These are phyloP conservation scores for Verbena officinalis DNA, from an alignment of 257 asterid species.

Conservation along the genomic window DNA sequence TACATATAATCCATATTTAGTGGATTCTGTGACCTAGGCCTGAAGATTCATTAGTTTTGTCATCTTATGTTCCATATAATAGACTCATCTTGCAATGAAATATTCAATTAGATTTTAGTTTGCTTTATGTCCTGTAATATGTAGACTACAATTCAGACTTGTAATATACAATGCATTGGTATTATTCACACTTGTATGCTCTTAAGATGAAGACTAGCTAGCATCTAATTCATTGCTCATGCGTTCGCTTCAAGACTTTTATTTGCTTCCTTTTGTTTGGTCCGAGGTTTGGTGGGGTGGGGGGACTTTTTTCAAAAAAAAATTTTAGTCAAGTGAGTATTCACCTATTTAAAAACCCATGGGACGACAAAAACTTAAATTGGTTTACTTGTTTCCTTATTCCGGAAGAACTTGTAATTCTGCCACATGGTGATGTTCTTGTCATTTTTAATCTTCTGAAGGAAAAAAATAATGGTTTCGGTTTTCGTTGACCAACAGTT, in stretches of 20 bases:
- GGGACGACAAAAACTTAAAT: conserved; percentile 11
- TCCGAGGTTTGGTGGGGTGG: too few relatives aligned
- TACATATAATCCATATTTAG: not conserved
- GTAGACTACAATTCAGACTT: not conserved
- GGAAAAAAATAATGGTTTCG: not conserved
- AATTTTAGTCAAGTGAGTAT: not conserved
- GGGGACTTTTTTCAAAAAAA: conserved; percentile 2
- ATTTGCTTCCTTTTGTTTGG: not conserved
- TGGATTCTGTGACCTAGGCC: conserved; percentile 1
- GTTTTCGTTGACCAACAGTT: conserved; percentile 6
- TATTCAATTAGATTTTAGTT: not conserved
- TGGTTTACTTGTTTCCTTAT: conserved; percentile 8
- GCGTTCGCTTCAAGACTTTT: not conserved
- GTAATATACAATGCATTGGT: not conserved
- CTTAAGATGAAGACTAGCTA: not conserved
- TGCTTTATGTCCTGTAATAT: not conserved
- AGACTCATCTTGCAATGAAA: not conserved
- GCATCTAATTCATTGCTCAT: conserved; percentile 11
- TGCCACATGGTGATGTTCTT: not conserved
- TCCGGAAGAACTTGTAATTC: conserved; percentile 6
- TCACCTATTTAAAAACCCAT: too few relatives aligned
- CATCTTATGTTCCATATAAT: conserved; percentile 1
- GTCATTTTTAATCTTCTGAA: conserved; percentile 7
- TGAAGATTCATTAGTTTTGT: not conserved
- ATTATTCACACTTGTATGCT: conserved; percentile 2